Evolutionary conservation across 495 filamentous ascomycete genomes (phyloP).

Genomic region (Lasiosphaeriaceae sp.): DNA sequence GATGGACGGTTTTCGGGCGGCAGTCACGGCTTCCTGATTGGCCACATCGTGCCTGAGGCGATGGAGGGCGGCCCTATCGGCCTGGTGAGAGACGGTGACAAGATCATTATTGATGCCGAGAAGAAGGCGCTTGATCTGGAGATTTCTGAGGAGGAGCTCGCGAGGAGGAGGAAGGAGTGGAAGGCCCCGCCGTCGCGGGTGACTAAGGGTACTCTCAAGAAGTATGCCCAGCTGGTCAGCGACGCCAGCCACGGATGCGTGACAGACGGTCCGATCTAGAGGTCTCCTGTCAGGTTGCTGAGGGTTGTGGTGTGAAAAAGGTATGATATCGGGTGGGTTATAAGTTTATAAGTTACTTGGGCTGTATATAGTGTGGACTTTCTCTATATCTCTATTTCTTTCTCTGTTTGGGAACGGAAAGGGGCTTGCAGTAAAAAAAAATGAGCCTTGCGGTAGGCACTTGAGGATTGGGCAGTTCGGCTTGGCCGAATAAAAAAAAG

Average conservation of each 20-base stretch:
- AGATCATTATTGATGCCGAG: slow-evolving; percentile 69
- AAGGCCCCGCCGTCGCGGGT: slow-evolving; percentile 64
- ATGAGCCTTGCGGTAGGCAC: too few relatives aligned
- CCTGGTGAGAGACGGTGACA: slow-evolving; percentile 64
- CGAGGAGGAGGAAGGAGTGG: slow-evolving; percentile 59
- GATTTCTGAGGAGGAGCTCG: slow-evolving; percentile 61
- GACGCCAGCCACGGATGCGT: slow-evolving; percentile 80
- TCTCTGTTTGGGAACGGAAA: too few relatives aligned
- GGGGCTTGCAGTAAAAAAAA: too few relatives aligned
- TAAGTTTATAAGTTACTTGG: background rate
- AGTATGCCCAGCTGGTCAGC: slow-evolving; percentile 66
- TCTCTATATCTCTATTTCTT: too few relatives aligned
- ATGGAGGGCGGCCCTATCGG: slow-evolving; percentile 67
- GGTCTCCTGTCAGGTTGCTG: background rate
- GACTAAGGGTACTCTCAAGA: slow-evolving; percentile 68
- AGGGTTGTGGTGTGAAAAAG: background rate
- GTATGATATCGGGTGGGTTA: background rate
- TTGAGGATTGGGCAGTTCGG: too few relatives aligned
- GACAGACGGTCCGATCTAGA: slow-evolving; percentile 50
- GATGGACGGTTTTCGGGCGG: slow-evolving; percentile 77
- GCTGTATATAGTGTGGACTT: background rate
- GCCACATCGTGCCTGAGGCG: slow-evolving; percentile 69
- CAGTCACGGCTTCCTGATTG: slow-evolving; percentile 75
- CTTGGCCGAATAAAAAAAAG: too few relatives aligned
- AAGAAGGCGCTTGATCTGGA: slow-evolving; percentile 56